These are phyloP conservation scores for Fusarium proliferatum DNA, from an alignment of 2,329 filamentous ascomycete species.

Conservation along the genomic window DNA sequence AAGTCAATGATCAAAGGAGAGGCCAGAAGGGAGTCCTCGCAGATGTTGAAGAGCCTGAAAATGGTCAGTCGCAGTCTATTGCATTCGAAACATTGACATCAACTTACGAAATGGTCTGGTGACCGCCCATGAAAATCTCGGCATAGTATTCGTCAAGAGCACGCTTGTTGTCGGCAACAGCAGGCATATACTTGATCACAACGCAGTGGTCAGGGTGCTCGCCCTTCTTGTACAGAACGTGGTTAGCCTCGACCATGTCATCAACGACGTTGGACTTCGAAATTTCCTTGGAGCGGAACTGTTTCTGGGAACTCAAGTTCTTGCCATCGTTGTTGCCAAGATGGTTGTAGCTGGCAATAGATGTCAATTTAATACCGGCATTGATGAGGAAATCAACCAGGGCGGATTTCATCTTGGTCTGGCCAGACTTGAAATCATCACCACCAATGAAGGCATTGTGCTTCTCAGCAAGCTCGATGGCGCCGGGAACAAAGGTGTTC, in stretches of 20 bases:
- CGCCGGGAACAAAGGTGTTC: constrained; percentile 97
- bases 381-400: constrained; percentile 98
- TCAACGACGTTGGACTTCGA: constrained; percentile 99
- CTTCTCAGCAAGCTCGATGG: constrained; percentile 87
- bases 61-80: constrained; percentile 26
- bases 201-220: constrained; percentile 99
- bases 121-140: constrained; percentile 98
- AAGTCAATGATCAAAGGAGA: constrained; percentile 98
- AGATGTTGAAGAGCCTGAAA: constrained; percentile 94
- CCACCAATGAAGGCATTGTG: constrained; percentile 93
- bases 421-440: constrained; percentile 99
- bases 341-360: constrained; percentile 99
- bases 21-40: constrained; percentile 96
- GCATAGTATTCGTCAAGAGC: constrained; percentile 99
- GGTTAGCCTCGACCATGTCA: constrained; percentile 98
- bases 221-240: constrained; percentile 86
- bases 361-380: constrained; percentile 98
- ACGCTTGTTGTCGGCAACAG: constrained; percentile 98
- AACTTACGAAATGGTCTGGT: constrained; percentile 90
- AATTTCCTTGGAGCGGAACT: constrained; percentile 99
- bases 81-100: background rate
- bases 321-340: constrained; percentile 99
- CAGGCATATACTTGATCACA: constrained; percentile 99
- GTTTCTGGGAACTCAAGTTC: constrained; percentile 96
- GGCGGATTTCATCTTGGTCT: constrained; percentile 99